A percentile compares a stretch with the other conserved stretches of the same genome.
These are phyloP conservation scores for Trichoderma erinaceum DNA, from an alignment of 495 filamentous ascomycete species.

Conservation along the genomic window DNA sequence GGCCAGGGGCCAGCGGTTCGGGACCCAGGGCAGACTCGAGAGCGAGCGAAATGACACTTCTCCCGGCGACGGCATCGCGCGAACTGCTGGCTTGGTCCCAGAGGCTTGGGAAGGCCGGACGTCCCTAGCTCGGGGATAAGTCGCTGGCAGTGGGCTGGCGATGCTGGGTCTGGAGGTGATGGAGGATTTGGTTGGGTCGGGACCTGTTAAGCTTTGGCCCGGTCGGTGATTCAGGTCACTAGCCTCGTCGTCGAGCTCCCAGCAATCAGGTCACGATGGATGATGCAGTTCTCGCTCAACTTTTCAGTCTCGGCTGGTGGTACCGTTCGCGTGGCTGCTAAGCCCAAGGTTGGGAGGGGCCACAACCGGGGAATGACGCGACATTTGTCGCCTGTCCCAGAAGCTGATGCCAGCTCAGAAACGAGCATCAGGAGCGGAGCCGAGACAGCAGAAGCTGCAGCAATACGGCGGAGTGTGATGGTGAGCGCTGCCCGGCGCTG, in stretches of 20 bases:
- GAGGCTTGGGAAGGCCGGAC: background rate
- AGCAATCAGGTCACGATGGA: constrained; percentile 11
- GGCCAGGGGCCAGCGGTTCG: constrained; percentile 3
- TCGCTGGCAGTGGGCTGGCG: background rate
- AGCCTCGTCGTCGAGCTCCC: background rate
- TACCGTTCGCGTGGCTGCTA: constrained; percentile 8
- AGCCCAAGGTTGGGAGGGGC: background rate
- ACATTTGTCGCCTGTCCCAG: background rate
- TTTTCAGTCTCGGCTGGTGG: background rate
- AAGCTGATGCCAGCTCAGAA: background rate
- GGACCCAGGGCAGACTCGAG: background rate
- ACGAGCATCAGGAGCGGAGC: background rate
- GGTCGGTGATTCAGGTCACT: constrained; percentile 5
- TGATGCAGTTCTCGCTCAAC: background rate
- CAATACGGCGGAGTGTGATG: background rate
- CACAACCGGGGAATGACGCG: constrained; percentile 8
- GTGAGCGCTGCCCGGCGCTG: background rate
- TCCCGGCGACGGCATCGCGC: background rate
- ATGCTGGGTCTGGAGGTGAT: background rate
- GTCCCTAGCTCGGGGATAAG: background rate
- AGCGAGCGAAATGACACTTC: background rate
- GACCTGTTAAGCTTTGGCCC: constrained; percentile 4
- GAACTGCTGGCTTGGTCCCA: constrained; percentile 12
- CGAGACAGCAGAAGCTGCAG: background rate
- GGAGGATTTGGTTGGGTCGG: background rate